Percentiles rank a stretch among this genome's conserved stretches.
Conservation (phyloP, 2,329 filamentous ascomycete genomes). For the Dendryphion nanum region DNA sequence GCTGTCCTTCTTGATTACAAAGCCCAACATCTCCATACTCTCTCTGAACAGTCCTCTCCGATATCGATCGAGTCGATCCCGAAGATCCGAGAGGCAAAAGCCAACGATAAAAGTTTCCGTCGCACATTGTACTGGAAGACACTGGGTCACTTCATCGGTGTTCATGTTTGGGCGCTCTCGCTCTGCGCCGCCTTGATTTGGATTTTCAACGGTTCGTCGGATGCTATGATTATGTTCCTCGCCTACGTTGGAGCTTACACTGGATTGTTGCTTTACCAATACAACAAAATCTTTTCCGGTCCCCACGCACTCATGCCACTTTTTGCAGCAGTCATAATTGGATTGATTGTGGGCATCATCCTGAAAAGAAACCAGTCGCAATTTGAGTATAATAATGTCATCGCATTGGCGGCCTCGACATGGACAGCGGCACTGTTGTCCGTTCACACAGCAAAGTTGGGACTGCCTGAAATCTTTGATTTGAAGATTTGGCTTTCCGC, state of each 20-base stretch:
- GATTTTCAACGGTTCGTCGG: slow-evolving; percentile 46
- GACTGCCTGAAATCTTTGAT: slow-evolving; percentile 41
- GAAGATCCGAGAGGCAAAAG: slow-evolving; percentile 46
- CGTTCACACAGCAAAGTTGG: slow-evolving; percentile 49
- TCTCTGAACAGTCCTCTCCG: slow-evolving; percentile 44
- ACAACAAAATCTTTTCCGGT: slow-evolving; percentile 51
- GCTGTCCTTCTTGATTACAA: slow-evolving; percentile 58
- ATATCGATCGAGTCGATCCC: slow-evolving; percentile 42
- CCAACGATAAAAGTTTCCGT: slow-evolving; percentile 46
- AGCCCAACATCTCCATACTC: slow-evolving; percentile 50
- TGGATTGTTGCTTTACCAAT: slow-evolving; percentile 53
- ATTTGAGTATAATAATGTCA: slow-evolving; percentile 48
- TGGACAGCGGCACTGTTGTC: slow-evolving; percentile 54
- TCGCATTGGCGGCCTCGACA: slow-evolving; percentile 49
- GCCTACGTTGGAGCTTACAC: slow-evolving; percentile 51
- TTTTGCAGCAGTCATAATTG: slow-evolving; percentile 45
- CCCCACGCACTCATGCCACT: slow-evolving; percentile 50
- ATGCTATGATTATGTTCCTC: slow-evolving; percentile 49
- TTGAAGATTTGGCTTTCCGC: slow-evolving; percentile 28
- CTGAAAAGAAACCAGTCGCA: slow-evolving; percentile 40
- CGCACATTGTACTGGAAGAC: slow-evolving; percentile 53
- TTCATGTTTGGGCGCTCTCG: slow-evolving; percentile 54
- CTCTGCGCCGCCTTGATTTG: slow-evolving; percentile 53
- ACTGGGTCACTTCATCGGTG: slow-evolving; percentile 49
- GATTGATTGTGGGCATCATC: slow-evolving; percentile 48